Conservation (phyloP, 1,284 basidiomycete genomes). For the Leccinum colubrinum region DNA sequence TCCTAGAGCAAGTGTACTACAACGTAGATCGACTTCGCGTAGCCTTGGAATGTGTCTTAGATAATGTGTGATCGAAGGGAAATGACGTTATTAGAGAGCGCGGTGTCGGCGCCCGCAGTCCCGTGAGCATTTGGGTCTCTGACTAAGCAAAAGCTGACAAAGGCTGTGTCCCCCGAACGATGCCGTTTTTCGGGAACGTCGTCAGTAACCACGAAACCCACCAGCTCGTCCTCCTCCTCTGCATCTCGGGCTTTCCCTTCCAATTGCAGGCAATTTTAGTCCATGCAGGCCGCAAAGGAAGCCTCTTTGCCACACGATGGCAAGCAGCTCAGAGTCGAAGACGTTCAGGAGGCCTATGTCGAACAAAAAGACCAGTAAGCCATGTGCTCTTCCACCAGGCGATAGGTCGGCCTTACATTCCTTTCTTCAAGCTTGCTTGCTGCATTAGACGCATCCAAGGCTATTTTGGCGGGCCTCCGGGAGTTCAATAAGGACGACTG, state of each 20-base stretch:
- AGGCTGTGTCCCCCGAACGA: constrained; percentile 4
- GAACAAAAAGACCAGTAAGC: constrained; percentile 68
- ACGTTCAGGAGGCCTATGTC: constrained; percentile 72
- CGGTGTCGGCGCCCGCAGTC: too few species aligned
- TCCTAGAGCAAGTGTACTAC: constrained; percentile 46
- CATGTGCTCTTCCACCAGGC: background rate
- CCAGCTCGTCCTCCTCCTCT: background rate
- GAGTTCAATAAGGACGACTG: constrained; percentile 85
- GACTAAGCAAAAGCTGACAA: constrained; percentile 22
- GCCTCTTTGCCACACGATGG: constrained; percentile 10
- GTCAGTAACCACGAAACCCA: constrained; percentile 5
- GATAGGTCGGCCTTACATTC: constrained; percentile 3
- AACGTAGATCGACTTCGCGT: too few species aligned
- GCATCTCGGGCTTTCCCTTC: background rate
- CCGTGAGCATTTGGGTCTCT: background rate
- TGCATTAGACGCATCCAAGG: constrained; percentile 72
- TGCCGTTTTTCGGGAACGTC: background rate
- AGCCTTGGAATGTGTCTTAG: too few species aligned
- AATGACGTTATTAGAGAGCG: too few species aligned
- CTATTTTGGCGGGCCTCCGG: constrained; percentile 70
- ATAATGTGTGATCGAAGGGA: too few species aligned
- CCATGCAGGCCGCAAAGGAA: constrained; percentile 19
- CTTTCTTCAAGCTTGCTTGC: constrained; percentile 57
- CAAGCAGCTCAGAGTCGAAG: constrained; percentile 55
- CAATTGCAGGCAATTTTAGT: constrained; percentile 8